Conservation (phyloP, 257 asterid genomes). For the Solanum appendiculatum region DNA sequence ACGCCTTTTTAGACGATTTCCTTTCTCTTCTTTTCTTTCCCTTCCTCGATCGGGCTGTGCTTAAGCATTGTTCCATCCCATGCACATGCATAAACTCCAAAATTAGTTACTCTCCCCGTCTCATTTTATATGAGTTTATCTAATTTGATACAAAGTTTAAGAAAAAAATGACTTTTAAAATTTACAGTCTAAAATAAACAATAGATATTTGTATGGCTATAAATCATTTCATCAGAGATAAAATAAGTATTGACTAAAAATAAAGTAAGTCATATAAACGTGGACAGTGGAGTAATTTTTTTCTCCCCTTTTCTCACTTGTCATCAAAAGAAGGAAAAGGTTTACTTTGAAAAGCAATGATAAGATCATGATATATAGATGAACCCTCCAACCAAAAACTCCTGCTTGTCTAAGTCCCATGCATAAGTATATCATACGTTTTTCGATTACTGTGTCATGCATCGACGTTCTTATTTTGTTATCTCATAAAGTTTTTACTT, state of each 20-base stretch:
- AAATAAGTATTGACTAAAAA: too few species aligned
- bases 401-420: slow-evolving; percentile 9
- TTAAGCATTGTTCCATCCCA: neutral
- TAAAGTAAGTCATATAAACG: neutral
- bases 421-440: slow-evolving; percentile 12
- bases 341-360: slow-evolving; percentile 15
- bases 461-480: slow-evolving; percentile 16
- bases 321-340: neutral
- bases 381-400: slow-evolving; percentile 5
- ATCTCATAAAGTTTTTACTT: neutral
- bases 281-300: neutral
- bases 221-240: too few species aligned
- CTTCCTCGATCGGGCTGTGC: neutral
- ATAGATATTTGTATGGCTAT: too few species aligned
- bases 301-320: neutral
- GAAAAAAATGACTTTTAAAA: rapidly evolving
- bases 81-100: slow-evolving; percentile 13
- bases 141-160: too few species aligned
- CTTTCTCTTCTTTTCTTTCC: neutral
- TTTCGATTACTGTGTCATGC: slow-evolving; percentile 18
- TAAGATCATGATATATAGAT: slow-evolving; percentile 29
- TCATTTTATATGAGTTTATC: neutral
- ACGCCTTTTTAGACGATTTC: slow-evolving; percentile 6
- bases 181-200: too few species aligned
- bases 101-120: slow-evolving; percentile 14